Evolutionary conservation across 2,329 filamentous ascomycete species (phyloP), one percentile per base, ranked within the genome.

Genomic region (Cladosporium sp.): DNA sequence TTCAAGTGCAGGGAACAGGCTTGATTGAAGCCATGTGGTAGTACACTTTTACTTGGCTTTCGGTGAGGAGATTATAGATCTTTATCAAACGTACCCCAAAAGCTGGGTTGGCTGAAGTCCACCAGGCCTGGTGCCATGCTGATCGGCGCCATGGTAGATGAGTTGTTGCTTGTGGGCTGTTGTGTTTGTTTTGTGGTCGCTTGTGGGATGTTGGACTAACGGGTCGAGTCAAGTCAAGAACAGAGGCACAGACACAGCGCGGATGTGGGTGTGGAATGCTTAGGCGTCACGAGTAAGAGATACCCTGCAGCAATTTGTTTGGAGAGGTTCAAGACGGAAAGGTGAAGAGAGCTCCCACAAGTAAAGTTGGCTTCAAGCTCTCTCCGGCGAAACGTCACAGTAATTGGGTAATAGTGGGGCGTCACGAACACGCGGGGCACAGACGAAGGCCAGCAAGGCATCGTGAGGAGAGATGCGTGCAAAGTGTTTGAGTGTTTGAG

Each of bases 51-150:
- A 17, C 17, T 30, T 20, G 42, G 19, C n/a, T 34, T 12, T 34
- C 8, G 25, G 25, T 25, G 11, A 34, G 30, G 30, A 12, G 9
- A 34, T 34, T 34, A 34, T 12, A 34, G 43, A 15, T 25, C 12
- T 20, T 22, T 14, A 12, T 9, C 36, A 22, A 43, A 74, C 76
- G 61, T 67, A 81, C 79, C 66, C 76, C 77, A 80, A 51, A 81
- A 66, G 51, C 71, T 76, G 36, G 75, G 75, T 68, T 80, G 76
- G 62, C 66, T 75, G 66, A 80, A 62, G 62, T 71, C 67, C 20
- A 70, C 52, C 51, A 60, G 42, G 36, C 22, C 34, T n/a, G 42
- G 17, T 56, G 40, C 42, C 9, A 15, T 36, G 17, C 37, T 34
- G 42, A 56, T 30, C 9, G 55, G 55, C 22, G 55, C 36, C 55